These are phyloP conservation scores for Acanthamoeba culbertsoni DNA, from an alignment of 208 protist genomes.

Conservation along the genomic window DNA sequence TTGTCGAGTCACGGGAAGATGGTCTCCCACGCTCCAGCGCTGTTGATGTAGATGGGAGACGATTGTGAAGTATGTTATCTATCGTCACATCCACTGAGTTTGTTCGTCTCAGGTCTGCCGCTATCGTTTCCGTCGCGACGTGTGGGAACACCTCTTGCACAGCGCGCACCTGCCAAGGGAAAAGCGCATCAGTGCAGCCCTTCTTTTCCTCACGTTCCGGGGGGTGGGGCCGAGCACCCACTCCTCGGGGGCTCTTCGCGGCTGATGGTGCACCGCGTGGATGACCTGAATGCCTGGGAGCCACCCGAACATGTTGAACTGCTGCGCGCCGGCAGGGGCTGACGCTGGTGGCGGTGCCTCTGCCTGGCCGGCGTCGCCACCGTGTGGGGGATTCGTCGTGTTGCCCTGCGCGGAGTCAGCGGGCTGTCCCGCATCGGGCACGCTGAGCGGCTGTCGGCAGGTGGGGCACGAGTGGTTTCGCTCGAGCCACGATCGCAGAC, in stretches of 20 bases:
- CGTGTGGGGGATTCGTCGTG: not conserved
- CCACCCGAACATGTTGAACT: not conserved
- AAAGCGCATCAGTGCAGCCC: not conserved
- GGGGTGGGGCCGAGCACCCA: not conserved
- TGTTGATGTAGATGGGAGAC: too few species aligned
- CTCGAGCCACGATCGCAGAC: constrained; percentile 42
- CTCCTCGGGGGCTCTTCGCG: not conserved
- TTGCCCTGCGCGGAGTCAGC: not conserved
- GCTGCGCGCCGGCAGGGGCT: too few species aligned
- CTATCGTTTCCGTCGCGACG: not conserved
- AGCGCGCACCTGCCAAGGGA: not conserved
- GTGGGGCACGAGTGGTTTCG: constrained; percentile 54
- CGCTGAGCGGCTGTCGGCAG: not conserved
- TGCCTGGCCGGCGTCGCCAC: not conserved
- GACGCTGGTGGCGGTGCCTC: too few species aligned
- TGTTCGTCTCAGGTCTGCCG: not conserved
- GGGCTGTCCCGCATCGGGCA: not conserved
- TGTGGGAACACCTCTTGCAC: constrained; percentile 46
- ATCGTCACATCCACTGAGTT: constrained; percentile 2
- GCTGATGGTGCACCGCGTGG: not conserved
- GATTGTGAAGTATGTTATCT: constrained; percentile 31
- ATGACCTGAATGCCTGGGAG: not conserved
- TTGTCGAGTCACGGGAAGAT: too few species aligned
- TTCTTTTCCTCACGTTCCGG: too few species aligned
- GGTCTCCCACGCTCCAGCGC: too few species aligned